A percentile compares a stretch with the other conserved stretches of the same genome.
Conservation (phyloP, 345 rosid species). For the Populus tremula region DNA sequence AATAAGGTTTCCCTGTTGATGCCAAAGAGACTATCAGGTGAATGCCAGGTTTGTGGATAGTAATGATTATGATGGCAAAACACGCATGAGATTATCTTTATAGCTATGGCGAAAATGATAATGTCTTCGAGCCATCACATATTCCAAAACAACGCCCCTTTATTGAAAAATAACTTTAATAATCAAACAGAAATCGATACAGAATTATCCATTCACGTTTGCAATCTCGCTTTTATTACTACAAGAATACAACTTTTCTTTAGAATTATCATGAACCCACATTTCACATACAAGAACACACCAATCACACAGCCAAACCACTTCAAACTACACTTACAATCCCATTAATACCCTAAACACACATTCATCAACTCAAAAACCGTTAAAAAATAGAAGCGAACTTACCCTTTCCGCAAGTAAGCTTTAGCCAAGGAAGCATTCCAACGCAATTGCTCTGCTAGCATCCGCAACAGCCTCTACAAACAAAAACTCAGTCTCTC, state of each 20-base stretch:
- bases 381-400: neutral
- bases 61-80: too few relatives aligned
- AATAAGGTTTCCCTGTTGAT: too few relatives aligned
- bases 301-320: neutral
- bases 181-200: neutral
- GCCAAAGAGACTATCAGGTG: too few relatives aligned
- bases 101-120: too few relatives aligned
- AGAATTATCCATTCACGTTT: neutral
- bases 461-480: constrained; percentile 91
- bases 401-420: constrained; percentile 82
- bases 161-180: neutral
- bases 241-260: neutral
- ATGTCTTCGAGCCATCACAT: too few relatives aligned
- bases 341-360: neutral
- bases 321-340: neutral
- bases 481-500: neutral
- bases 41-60: too few relatives aligned
- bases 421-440: constrained; percentile 67
- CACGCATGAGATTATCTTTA: too few relatives aligned
- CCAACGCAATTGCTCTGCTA: constrained; percentile 69
- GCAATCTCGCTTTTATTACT: neutral
- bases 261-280: neutral
- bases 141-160: too few relatives aligned
- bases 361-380: neutral
- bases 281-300: neutral